Base-by-base conservation (phyloP, 2,329 filamentous ascomycete genomes). In the Botrytis galanthina region DNA sequence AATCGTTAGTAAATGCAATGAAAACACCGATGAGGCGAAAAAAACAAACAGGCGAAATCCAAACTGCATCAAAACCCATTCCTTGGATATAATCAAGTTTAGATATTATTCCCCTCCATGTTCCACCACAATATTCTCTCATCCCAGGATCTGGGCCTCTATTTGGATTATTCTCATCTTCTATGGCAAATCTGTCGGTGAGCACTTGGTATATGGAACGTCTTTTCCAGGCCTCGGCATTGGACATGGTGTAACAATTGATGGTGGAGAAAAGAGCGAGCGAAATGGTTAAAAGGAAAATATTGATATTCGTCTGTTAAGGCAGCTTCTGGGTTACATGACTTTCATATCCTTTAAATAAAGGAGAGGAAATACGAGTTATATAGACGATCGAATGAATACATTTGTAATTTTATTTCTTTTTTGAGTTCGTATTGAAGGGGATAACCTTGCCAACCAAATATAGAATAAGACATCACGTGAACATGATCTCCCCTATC, bases 51-150 rank as follows among this genome's bases (percentile, higher is more conserved):
- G 71, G 71, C 18, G 71, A 73, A 42, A 73, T 73, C 71, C 71
- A 73, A 32, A 80, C 77, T 16, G 78, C 78, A 44, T 78, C 78
- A 60, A 79, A 79, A 54, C 78, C 82, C 82, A 84, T 83, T 66
- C 80, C 79, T 74, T 85, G 82, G 73, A 86, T 85, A 75, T 86
- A 86, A 77, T 85, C 84, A 60, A 86, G 80, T 59, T 82, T 77
- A 72, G 84, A 82, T 39, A 83, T 83, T 67, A 87, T 82, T 8
- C 85, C 85, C 59, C 78, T 73, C 78, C 81, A 87, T 20, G 82
- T 83, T 37, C 85, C 85, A 61, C 84, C 84, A 72, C 85, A 87
- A 78, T 85, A 86, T 29, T 70, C 54, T 54, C 71, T 59, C 1
- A 69, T 22, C 8, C 46, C 60, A 29, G 44, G 42, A 62, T 62